phyloP scores from a whole-genome alignment of 768 basidiomycete genomes.

The Suillus variegatus region DNA sequence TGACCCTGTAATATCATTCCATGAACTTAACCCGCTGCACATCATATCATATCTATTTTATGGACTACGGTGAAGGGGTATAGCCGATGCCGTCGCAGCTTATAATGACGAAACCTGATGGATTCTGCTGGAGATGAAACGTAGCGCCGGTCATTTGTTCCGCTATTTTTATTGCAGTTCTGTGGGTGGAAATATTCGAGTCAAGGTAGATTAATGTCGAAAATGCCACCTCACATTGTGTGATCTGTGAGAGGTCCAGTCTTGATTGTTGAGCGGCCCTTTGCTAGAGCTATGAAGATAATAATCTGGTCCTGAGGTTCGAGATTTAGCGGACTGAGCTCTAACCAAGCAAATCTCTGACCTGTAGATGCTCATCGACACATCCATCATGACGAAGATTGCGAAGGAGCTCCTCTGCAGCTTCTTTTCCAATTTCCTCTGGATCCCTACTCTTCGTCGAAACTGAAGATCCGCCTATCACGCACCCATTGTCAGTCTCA shows the following conservation, averaged over 20 bases:
- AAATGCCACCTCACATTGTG: slow-evolving; percentile 48
- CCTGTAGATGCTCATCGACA: slow-evolving; percentile 69
- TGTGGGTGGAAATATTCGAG: slow-evolving; percentile 18
- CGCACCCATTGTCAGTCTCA: slow-evolving; percentile 65
- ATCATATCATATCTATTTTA: slow-evolving; percentile 26
- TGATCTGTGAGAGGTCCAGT: slow-evolving; percentile 64
- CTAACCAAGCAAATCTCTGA: slow-evolving; percentile 19
- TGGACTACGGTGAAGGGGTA: slow-evolving; percentile 20
- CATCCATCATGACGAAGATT: slow-evolving; percentile 68
- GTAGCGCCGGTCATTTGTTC: slow-evolving; percentile 67
- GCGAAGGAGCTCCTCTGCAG: slow-evolving; percentile 57
- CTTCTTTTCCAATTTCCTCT: slow-evolving; percentile 53
- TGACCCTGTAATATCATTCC: slow-evolving; percentile 24
- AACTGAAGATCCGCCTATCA: slow-evolving; percentile 69
- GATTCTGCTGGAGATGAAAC: slow-evolving; percentile 54
- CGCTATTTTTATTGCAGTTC: slow-evolving; percentile 73
- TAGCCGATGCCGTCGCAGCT: slow-evolving; percentile 69
- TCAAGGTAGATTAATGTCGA: slow-evolving; percentile 1
- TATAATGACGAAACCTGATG: slow-evolving; percentile 44
- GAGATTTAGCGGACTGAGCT: neutral
- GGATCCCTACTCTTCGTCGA: slow-evolving; percentile 52
- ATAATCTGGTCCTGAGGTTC: slow-evolving; percentile 70
- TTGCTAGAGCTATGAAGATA: slow-evolving; percentile 72
- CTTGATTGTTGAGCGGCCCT: slow-evolving; percentile 59
- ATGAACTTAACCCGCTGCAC: slow-evolving; percentile 11